Percentiles rank a stretch among this genome's conserved stretches.
Evolutionary conservation across 495 filamentous ascomycete species (phyloP).

Genomic region (Niebla homalea): DNA sequence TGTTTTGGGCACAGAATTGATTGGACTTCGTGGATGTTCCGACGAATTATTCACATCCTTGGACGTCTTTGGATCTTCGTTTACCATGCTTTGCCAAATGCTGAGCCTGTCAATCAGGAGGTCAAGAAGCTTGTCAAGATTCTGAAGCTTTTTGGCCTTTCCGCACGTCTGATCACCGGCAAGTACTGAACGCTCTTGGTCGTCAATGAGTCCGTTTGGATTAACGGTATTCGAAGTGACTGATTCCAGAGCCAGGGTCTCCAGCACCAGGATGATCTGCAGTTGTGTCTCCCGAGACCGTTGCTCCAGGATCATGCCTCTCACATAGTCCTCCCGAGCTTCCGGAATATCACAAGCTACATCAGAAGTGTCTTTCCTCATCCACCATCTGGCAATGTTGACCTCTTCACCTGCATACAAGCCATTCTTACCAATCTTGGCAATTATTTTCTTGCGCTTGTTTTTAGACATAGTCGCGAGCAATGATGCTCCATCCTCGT

Average conservation of each 20-base stretch:
- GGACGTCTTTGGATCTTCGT: constrained; percentile 38
- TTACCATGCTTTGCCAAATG: constrained; percentile 85
- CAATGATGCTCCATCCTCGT: constrained; percentile 34
- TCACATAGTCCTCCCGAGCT: constrained; percentile 39
- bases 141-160: constrained; percentile 37
- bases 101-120: constrained; percentile 79
- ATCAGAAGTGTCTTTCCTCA: constrained; percentile 29
- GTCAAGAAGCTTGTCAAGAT: constrained; percentile 58
- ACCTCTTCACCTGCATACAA: constrained; percentile 63
- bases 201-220: constrained; percentile 14
- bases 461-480: constrained; percentile 23
- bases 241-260: constrained; percentile 66
- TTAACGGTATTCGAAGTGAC: constrained; percentile 17
- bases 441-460: constrained; percentile 51
- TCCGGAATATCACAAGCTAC: constrained; percentile 22
- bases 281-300: constrained; percentile 70
- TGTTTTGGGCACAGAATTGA: constrained; percentile 25
- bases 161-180: constrained; percentile 12
- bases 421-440: constrained; percentile 62
- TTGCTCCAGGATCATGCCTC: constrained; percentile 47
- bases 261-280: constrained; percentile 81
- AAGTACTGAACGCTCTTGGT: constrained; percentile 24
- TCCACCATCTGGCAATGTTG: constrained; percentile 75
- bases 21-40: constrained; percentile 22
- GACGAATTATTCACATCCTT: constrained; percentile 26